Evolutionary conservation across 2,329 filamentous ascomycete species (phyloP).

Genomic region (Verticillium isaacii): DNA sequence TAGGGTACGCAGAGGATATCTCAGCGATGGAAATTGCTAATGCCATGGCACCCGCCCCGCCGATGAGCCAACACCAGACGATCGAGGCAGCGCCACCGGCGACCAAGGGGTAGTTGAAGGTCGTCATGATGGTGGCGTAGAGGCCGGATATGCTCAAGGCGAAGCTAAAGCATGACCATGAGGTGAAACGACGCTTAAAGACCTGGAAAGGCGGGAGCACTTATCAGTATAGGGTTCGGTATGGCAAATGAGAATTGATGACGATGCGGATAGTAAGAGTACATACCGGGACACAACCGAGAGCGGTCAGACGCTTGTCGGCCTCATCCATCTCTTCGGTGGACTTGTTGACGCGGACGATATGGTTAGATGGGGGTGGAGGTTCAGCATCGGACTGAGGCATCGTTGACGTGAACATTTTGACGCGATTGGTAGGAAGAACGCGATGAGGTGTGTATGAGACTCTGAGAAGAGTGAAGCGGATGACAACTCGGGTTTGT

Average conservation of each 20-base stretch:
- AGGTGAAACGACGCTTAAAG: slow-evolving; percentile 55
- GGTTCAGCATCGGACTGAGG: background rate
- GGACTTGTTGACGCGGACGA: background rate
- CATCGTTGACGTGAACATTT: background rate
- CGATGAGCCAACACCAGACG: slow-evolving; percentile 56
- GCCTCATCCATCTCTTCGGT: slow-evolving; percentile 12
- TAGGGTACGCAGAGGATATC: slow-evolving; percentile 54
- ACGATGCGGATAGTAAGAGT: background rate
- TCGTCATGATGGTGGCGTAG: slow-evolving; percentile 51
- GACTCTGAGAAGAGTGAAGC: background rate
- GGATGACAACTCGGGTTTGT: background rate
- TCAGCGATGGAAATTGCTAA: slow-evolving; percentile 50
- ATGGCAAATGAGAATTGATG: no score
- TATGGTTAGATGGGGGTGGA: background rate
- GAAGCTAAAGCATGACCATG: slow-evolving; percentile 54
- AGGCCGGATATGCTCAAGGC: slow-evolving; percentile 53
- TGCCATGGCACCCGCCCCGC: slow-evolving; percentile 51
- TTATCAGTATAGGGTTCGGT: background rate
- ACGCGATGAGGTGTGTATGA: background rate
- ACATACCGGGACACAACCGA: slow-evolving; percentile 31
- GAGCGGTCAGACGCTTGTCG: slow-evolving; percentile 27
- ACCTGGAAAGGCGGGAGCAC: slow-evolving; percentile 28
- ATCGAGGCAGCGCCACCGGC: slow-evolving; percentile 49
- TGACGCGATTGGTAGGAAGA: background rate
- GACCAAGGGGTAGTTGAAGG: slow-evolving; percentile 46